Percentiles rank a stretch among this genome's conserved stretches.
These are phyloP conservation scores for Exutisphaerella laricina DNA, from an alignment of 2,329 filamentous ascomycete genomes.

Conservation along the genomic window DNA sequence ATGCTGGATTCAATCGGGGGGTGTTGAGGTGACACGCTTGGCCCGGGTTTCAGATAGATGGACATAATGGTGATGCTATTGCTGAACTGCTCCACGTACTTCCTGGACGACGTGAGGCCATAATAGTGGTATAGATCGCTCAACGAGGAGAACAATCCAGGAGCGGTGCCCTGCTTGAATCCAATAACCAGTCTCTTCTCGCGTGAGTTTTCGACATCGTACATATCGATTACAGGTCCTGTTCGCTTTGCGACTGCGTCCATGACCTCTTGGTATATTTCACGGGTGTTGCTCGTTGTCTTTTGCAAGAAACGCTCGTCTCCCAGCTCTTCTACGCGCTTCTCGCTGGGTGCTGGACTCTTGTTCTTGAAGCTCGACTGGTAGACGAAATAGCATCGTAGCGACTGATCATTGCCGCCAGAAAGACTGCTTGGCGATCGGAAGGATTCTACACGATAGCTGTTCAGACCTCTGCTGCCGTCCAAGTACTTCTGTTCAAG, in stretches of 20 bases:
- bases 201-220: conserved; percentile 82
- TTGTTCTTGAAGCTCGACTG: conserved; percentile 83
- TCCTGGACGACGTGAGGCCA: conserved; percentile 88
- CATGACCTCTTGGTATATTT: conserved; percentile 92
- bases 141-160: conserved; percentile 89
- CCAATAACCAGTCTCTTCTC: conserved; percentile 95
- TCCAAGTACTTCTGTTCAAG: conserved; percentile 96
- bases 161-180: conserved; percentile 86
- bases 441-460: conserved; percentile 96
- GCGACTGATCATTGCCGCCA: conserved; percentile 65
- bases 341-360: conserved; percentile 69
- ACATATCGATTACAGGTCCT: conserved; percentile 95
- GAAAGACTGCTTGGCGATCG: conserved; percentile 79
- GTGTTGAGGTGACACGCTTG: conserved; percentile 50
- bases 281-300: conserved; percentile 90
- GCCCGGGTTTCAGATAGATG: conserved; percentile 76
- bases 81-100: conserved; percentile 97
- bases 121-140: conserved; percentile 99
- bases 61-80: conserved; percentile 98
- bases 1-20: conserved; percentile 91
- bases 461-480: conserved; percentile 61
- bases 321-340: conserved; percentile 81
- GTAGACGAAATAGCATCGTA: conserved; percentile 99
- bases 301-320: conserved; percentile 94
- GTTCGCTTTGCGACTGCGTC: conserved; percentile 75